Evolutionary conservation across 208 protist species (phyloP).

Genomic region (Leishmania guyanensis): DNA sequence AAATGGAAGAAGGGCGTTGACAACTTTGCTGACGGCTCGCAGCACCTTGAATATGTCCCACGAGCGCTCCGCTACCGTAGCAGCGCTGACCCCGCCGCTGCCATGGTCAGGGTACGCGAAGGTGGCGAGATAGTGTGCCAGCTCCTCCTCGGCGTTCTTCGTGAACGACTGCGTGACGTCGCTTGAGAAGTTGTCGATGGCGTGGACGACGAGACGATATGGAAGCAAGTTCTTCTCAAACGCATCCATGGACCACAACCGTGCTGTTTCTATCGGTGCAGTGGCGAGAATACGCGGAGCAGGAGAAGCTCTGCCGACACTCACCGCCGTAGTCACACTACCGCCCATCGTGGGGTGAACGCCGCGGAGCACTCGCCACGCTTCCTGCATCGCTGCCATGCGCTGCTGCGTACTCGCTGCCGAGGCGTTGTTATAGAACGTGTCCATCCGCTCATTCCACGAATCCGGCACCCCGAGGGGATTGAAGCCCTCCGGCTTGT

Average conservation of each 20-base stretch:
- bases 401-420: slow-evolving; percentile 53
- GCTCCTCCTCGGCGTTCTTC: slow-evolving; percentile 53
- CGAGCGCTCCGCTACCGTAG: slow-evolving; percentile 31
- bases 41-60: slow-evolving; percentile 68
- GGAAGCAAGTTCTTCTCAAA: slow-evolving; percentile 26
- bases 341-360: slow-evolving; percentile 16
- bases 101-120: slow-evolving; percentile 19
- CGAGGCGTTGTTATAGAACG: slow-evolving; percentile 80
- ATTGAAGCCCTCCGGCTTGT: slow-evolving; percentile 89
- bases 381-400: slow-evolving; percentile 47
- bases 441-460: slow-evolving; percentile 91
- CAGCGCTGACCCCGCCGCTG: slow-evolving; percentile 3
- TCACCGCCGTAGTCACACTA: background rate
- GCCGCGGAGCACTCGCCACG: slow-evolving; percentile 50
- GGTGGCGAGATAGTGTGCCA: slow-evolving; percentile 19
- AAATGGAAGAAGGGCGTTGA: slow-evolving; percentile 76
- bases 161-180: slow-evolving; percentile 52
- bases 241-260: slow-evolving; percentile 21
- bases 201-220: slow-evolving; percentile 45
- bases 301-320: background rate
- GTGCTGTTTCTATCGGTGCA: background rate
- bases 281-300: background rate
- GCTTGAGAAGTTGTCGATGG: slow-evolving; percentile 56
- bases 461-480: slow-evolving; percentile 90
- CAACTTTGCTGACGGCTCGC: slow-evolving; percentile 71